These are phyloP conservation scores for Lactarius quietus DNA, from an alignment of 768 basidiomycete genomes.

Conservation along the genomic window DNA sequence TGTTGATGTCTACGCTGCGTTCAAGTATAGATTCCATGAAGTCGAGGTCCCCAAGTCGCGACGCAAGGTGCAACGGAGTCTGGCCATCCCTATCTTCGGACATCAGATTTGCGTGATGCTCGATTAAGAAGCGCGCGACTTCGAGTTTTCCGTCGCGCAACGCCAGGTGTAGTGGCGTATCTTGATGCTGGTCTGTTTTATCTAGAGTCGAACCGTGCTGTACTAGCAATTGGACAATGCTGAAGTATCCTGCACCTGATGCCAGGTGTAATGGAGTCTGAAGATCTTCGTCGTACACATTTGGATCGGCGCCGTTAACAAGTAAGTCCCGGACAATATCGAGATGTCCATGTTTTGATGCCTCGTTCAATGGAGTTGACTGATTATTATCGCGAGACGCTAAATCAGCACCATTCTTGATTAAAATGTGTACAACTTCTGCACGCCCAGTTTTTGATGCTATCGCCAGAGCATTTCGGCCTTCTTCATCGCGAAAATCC, in stretches of 20 bases:
- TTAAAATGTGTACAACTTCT: neutral
- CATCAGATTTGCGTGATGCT: neutral
- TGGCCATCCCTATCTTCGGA: neutral
- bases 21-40: neutral
- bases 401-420: neutral
- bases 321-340: neutral
- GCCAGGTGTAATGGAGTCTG: neutral
- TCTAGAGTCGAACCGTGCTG: neutral
- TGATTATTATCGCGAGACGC: neutral
- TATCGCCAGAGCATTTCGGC: neutral
- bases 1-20: neutral
- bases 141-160: rapidly evolving
- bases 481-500: neutral
- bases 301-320: neutral
- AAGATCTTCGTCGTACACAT: neutral
- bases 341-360: neutral
- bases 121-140: neutral
- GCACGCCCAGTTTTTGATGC: neutral
- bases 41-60: neutral
- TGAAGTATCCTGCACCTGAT: neutral
- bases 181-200: neutral
- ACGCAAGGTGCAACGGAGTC: neutral
- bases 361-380: neutral
- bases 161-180: neutral
- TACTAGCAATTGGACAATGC: neutral